phyloP scores from a whole-genome alignment of 805 yeast genomes.

The Tetrapisispora namnaoensis region DNA sequence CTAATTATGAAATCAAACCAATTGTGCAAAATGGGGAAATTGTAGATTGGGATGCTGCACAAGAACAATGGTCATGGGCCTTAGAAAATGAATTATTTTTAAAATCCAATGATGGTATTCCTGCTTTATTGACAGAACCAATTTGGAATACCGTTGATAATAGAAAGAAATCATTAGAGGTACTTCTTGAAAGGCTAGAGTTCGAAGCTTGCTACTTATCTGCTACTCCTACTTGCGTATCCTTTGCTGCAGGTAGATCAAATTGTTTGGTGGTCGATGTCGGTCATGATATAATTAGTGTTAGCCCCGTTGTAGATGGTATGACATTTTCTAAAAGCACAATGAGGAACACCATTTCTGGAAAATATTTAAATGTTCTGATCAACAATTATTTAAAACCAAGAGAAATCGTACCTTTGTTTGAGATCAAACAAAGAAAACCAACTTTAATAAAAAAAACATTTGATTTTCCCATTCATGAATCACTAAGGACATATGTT shows the following conservation, averaged over 20 bases:
- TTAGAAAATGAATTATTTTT: constrained; percentile 43
- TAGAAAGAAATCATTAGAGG: constrained; percentile 61
- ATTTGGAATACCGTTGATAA: constrained; percentile 68
- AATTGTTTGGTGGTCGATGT: constrained; percentile 78
- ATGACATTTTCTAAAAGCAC: constrained; percentile 62
- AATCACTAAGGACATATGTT: constrained; percentile 47
- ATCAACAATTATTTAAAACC: constrained; percentile 26
- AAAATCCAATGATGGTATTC: constrained; percentile 35
- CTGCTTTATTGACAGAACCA: constrained; percentile 76
- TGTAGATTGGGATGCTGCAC: constrained; percentile 81
- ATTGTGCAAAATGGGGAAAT: constrained; percentile 52
- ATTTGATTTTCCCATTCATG: constrained; percentile 30
- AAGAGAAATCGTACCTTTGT: constrained; percentile 26
- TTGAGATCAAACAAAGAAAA: constrained; percentile 24
- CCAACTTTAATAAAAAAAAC: constrained; percentile 22
- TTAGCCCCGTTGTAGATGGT: constrained; percentile 78
- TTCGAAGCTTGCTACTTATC: constrained; percentile 78
- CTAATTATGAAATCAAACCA: constrained; percentile 43
- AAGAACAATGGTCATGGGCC: constrained; percentile 59
- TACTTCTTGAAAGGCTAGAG: constrained; percentile 54
- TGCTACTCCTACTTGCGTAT: constrained; percentile 75
- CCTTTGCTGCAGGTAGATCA: constrained; percentile 84
- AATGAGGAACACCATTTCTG: constrained; percentile 64
- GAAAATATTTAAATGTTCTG: constrained; percentile 42
- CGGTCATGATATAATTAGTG: constrained; percentile 70